Evolutionary conservation across 768 basidiomycete genomes (phyloP).

Genomic region (Amanita inopinata): DNA sequence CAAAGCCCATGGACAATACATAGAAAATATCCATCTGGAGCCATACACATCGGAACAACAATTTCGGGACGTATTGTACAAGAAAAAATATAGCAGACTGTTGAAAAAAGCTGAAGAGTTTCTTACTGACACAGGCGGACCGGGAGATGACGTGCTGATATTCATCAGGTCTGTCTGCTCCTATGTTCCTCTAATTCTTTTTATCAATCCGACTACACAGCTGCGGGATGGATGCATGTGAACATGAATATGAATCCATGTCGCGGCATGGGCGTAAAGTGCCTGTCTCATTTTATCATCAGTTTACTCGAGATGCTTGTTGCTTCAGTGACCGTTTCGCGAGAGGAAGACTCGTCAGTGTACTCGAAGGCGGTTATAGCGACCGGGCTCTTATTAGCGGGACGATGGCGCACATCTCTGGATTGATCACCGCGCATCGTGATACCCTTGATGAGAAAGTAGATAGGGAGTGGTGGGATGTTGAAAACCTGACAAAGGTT

Average conservation of each 20-base stretch:
- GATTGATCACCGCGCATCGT: conserved; percentile 32
- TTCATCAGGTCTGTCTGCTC: conserved; percentile 64
- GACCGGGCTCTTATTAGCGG: conserved; percentile 83
- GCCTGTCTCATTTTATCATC: conserved; percentile 76
- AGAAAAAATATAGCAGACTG: conserved; percentile 48
- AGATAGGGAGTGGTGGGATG: conserved; percentile 56
- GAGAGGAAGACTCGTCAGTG: conserved; percentile 66
- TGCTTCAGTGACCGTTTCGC: conserved; percentile 57
- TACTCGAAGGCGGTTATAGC: conserved; percentile 93
- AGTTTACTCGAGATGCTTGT: conserved; percentile 67
- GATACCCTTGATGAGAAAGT: conserved; percentile 20
- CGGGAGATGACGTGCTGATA: conserved; percentile 63
- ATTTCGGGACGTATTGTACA: conserved; percentile 71
- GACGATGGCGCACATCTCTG: conserved; percentile 70
- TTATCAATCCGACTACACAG: conserved; percentile 26
- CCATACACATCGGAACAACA: conserved; percentile 61
- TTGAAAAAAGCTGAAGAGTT: conserved; percentile 65
- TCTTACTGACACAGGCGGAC: conserved; percentile 52
- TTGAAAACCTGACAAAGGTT: conserved; percentile 52
- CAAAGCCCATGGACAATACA: conserved; percentile 76
- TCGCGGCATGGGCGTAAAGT: conserved; percentile 87
- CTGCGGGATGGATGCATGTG: conserved; percentile 91
- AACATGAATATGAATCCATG: conserved; percentile 88
- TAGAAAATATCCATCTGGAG: conserved; percentile 80
- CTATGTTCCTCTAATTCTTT: neutral